phyloP scores from a whole-genome alignment of 306 rosid genomes.

The Hippophae gyantsensis region DNA sequence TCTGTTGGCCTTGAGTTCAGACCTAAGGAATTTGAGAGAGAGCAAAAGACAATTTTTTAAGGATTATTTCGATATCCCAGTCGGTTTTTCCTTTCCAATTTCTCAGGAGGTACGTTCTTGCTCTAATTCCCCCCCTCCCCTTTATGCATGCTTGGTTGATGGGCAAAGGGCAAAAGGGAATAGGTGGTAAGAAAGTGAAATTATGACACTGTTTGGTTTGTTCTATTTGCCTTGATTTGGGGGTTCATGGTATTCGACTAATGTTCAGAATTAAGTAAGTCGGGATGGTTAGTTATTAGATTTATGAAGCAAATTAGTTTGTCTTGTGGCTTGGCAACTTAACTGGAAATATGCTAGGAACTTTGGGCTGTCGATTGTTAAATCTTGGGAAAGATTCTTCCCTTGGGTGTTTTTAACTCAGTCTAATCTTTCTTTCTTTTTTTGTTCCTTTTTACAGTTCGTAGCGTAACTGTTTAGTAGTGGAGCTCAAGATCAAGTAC shows the following conservation, averaged over 20 bases:
- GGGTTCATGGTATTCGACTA: neutral
- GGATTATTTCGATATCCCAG: slow-evolving; percentile 2
- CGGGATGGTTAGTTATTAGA: too few species aligned
- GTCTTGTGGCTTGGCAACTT: slow-evolving; percentile 8
- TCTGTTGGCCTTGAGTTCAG: too few species aligned
- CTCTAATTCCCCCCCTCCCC: slow-evolving; percentile 13
- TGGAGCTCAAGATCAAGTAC: slow-evolving; percentile 31
- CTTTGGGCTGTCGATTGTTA: neutral
- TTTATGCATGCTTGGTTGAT: slow-evolving; percentile 5
- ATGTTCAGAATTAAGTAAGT: too few species aligned
- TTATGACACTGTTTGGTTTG: slow-evolving; percentile 11
- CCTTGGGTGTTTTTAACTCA: slow-evolving; percentile 18
- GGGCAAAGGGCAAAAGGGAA: slow-evolving; percentile 5
- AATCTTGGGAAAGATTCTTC: neutral
- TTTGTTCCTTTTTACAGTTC: slow-evolving; percentile 35
- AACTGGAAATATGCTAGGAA: slow-evolving; percentile 5
- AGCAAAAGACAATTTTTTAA: slow-evolving; percentile 5
- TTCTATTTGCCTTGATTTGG: slow-evolving; percentile 6
- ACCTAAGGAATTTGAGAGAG: slow-evolving; percentile 1
- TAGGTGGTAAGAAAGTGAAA: slow-evolving; percentile 5
- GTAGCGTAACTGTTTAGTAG: slow-evolving; percentile 13
- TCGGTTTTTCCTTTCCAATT: neutral
- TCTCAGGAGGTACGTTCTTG: slow-evolving; percentile 32
- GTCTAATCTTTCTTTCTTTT: neutral
- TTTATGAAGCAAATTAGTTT: neutral